phyloP scores from a whole-genome alignment of 2,329 filamentous ascomycete species.

The Corniculantispora saksenae region DNA sequence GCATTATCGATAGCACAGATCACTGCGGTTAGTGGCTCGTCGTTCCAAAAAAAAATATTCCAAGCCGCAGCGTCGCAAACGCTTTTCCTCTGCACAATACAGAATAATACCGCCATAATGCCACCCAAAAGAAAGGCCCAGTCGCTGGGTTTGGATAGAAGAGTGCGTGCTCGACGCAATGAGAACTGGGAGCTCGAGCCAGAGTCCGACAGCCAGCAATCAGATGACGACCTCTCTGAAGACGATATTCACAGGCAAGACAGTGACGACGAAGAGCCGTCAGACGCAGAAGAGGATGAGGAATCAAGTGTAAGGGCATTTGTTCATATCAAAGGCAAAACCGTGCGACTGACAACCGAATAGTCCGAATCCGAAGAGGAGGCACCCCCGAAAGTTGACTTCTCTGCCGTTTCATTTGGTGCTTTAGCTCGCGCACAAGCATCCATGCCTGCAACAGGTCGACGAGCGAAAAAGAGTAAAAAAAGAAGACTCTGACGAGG shows the following conservation, averaged over 20 bases:
- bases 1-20: constrained; percentile 11
- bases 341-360: neutral
- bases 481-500: constrained; percentile 29
- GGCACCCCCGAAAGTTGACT: constrained; percentile 41
- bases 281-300: constrained; percentile 32
- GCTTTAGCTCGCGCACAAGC: constrained; percentile 86
- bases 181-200: constrained; percentile 44
- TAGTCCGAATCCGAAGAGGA: constrained; percentile 35
- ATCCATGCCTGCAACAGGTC: constrained; percentile 48
- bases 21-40: neutral
- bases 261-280: constrained; percentile 33
- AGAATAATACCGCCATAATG: constrained; percentile 29
- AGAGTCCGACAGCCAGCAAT: constrained; percentile 27
- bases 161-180: constrained; percentile 46
- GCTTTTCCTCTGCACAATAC: neutral
- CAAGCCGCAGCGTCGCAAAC: neutral
- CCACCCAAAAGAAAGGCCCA: constrained; percentile 42
- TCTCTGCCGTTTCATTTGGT: constrained; percentile 76
- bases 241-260: constrained; percentile 29
- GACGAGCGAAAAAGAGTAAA: constrained; percentile 33
- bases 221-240: constrained; percentile 32
- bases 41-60: constrained; percentile 9
- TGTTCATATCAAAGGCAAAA: no score
- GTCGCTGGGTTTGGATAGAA: constrained; percentile 39
- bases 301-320: constrained; percentile 29